phyloP scores from a whole-genome alignment of 2,329 filamentous ascomycete genomes.

The Phialophora chinensis region DNA sequence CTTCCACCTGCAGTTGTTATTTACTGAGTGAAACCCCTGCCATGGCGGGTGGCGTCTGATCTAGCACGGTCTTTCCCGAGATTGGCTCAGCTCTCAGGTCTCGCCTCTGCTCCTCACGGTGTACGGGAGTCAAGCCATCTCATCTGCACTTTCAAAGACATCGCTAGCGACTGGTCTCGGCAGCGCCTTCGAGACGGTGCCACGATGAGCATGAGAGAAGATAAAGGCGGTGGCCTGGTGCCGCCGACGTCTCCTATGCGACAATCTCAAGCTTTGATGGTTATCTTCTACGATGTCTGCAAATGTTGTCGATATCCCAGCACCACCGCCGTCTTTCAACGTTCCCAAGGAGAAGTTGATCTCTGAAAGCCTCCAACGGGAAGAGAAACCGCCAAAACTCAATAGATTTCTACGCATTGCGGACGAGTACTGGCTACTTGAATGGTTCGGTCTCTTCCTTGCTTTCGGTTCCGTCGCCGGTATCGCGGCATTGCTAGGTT shows the following conservation, averaged over 20 bases:
- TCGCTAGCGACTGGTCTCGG: background rate
- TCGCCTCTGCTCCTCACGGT: background rate
- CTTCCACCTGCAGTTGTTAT: background rate
- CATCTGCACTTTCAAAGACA: background rate
- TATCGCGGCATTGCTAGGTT: background rate
- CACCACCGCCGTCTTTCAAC: background rate
- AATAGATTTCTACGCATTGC: background rate
- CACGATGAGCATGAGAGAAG: background rate
- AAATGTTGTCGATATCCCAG: background rate
- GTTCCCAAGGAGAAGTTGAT: background rate
- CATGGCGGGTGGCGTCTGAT: background rate
- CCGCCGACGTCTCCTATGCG: background rate
- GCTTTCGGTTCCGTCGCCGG: background rate
- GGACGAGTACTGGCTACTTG: background rate
- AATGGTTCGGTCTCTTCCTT: background rate
- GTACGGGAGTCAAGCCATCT: background rate
- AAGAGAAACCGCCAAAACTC: background rate
- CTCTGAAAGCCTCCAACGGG: background rate
- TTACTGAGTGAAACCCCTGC: background rate
- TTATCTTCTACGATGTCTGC: background rate
- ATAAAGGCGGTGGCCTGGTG: background rate
- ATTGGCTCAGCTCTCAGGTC: background rate
- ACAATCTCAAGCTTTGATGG: background rate
- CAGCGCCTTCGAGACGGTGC: background rate
- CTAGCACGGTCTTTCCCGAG: background rate